Evolutionary conservation across 2,329 filamentous ascomycete species (phyloP).

Genomic region (Colletotrichum sp.): DNA sequence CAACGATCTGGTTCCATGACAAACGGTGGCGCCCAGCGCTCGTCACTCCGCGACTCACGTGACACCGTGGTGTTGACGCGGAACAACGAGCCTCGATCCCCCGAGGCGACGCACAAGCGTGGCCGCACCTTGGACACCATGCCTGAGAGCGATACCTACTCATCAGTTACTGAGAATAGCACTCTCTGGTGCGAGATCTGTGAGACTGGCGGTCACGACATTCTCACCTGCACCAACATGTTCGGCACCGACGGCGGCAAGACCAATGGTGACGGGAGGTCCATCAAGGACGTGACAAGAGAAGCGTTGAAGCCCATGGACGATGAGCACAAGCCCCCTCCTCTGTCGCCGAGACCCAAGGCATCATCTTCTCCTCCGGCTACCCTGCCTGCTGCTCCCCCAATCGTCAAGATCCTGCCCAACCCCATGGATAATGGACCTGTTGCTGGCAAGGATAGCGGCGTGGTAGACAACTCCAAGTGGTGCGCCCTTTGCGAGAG

Average conservation of each 20-base stretch:
- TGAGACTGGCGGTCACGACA: conserved; percentile 89
- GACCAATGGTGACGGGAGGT: conserved; percentile 31
- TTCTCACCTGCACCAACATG: conserved; percentile 93
- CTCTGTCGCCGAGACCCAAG: conserved; percentile 59
- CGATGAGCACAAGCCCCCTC: conserved; percentile 57
- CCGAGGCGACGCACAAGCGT: conserved; percentile 54
- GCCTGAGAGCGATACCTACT: conserved; percentile 73
- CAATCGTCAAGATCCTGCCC: conserved; percentile 55
- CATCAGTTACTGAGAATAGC: conserved; percentile 73
- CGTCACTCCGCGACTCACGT: conserved; percentile 69
- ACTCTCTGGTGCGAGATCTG: conserved; percentile 94
- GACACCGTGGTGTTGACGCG: conserved; percentile 67
- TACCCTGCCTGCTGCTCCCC: conserved; percentile 33
- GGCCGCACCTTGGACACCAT: conserved; percentile 68
- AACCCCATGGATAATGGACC: conserved; percentile 71
- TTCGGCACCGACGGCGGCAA: conserved; percentile 59
- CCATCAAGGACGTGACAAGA: conserved; percentile 39
- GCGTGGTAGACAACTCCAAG: conserved; percentile 80
- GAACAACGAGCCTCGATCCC: conserved; percentile 49
- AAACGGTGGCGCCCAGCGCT: conserved; percentile 54
- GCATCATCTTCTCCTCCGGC: conserved; percentile 23
- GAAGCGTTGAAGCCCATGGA: conserved; percentile 39
- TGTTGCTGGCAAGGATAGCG: conserved; percentile 79
- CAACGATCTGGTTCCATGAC: conserved; percentile 28
- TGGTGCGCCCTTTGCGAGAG: conserved; percentile 98